phyloP scores from a whole-genome alignment of 2,329 filamentous ascomycete species.

The Verruconis gallopava region DNA sequence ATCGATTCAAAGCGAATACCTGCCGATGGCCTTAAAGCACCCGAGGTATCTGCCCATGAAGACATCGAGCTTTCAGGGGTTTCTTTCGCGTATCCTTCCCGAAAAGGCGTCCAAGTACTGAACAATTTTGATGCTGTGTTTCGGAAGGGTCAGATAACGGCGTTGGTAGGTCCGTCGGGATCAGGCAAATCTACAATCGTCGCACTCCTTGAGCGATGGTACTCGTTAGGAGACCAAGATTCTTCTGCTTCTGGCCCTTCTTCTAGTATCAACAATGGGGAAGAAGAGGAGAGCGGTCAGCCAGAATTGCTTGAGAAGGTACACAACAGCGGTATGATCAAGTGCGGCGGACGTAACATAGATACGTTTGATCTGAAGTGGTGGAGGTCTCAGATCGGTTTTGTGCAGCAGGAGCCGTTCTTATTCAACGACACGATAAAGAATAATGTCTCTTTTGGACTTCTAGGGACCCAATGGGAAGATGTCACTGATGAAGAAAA shows the following conservation, averaged over 20 bases:
- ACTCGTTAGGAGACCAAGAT: conserved; percentile 10
- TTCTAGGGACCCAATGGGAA: conserved; percentile 33
- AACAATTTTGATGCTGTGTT: conserved; percentile 25
- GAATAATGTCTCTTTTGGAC: conserved; percentile 26
- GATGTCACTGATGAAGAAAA: conserved; percentile 42
- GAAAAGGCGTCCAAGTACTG: conserved; percentile 28
- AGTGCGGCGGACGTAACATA: conserved; percentile 18
- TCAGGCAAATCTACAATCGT: conserved; percentile 33
- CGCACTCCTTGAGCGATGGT: conserved; percentile 29
- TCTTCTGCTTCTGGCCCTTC: background rate
- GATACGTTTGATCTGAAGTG: conserved; percentile 26
- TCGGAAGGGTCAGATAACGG: conserved; percentile 28
- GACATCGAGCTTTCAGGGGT: conserved; percentile 26
- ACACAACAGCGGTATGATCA: conserved; percentile 12
- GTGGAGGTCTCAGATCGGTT: conserved; percentile 34
- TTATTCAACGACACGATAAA: conserved; percentile 28
- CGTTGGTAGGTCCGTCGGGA: conserved; percentile 33
- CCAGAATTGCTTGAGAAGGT: conserved; percentile 12
- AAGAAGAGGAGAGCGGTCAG: background rate
- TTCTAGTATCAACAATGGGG: background rate
- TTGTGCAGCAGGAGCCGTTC: conserved; percentile 29
- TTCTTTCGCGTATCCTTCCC: conserved; percentile 31
- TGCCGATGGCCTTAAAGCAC: conserved; percentile 11
- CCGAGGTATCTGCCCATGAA: conserved; percentile 16
- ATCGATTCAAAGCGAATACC: conserved; percentile 19